A percentile compares a stretch with the other conserved stretches of the same genome.
Conservation (phyloP, 2,329 filamentous ascomycete species). For the Hypoxylon sp. region DNA sequence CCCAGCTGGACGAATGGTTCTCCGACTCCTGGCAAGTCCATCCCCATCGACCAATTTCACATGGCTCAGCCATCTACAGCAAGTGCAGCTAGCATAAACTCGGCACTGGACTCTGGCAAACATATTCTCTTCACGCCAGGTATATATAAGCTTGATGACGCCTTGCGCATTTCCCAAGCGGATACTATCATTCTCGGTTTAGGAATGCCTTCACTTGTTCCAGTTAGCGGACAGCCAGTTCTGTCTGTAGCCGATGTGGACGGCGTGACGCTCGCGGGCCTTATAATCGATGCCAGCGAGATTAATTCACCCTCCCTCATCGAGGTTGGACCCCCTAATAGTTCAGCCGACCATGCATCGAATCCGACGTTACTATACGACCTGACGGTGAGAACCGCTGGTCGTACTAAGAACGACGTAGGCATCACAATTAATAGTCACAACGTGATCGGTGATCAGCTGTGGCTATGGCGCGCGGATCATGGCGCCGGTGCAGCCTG, state of each 20-base stretch:
- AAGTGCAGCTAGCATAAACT: constrained; percentile 48
- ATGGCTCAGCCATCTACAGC: constrained; percentile 46
- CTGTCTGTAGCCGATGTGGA: constrained; percentile 50
- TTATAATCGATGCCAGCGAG: constrained; percentile 52
- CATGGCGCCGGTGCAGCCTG: constrained; percentile 51
- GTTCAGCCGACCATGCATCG: constrained; percentile 44
- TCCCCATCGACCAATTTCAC: constrained; percentile 50
- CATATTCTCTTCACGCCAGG: constrained; percentile 53
- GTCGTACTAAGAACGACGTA: constrained; percentile 48
- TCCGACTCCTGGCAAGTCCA: constrained; percentile 48
- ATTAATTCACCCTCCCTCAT: constrained; percentile 48
- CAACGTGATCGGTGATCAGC: constrained; percentile 51
- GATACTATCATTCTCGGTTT: constrained; percentile 52
- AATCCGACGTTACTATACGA: constrained; percentile 53
- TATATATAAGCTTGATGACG: constrained; percentile 50
- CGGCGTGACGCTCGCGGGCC: constrained; percentile 51
- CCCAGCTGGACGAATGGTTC: constrained; percentile 49
- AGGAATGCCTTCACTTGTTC: constrained; percentile 52
- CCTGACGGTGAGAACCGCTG: constrained; percentile 52
- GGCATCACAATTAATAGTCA: constrained; percentile 52
- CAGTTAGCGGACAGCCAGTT: constrained; percentile 45
- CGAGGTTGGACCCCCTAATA: constrained; percentile 48
- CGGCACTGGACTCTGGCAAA: constrained; percentile 48
- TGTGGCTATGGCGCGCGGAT: constrained; percentile 55
- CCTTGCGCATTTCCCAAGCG: constrained; percentile 45